Base-by-base conservation (phyloP, 2,329 filamentous ascomycete genomes). In the Sporothrix globosa region DNA sequence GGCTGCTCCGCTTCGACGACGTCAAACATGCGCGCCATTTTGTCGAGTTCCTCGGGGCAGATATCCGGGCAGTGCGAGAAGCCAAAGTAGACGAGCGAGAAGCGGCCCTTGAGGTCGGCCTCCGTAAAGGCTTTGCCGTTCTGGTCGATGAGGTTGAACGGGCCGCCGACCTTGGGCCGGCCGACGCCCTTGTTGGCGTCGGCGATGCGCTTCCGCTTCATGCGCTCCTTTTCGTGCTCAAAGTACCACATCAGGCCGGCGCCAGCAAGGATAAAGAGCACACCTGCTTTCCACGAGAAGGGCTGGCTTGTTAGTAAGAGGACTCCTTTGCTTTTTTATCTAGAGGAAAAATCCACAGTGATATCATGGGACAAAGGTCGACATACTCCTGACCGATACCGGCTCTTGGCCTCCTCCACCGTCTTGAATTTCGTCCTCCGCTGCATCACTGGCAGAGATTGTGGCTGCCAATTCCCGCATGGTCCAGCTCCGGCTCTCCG, bases 61-160 rank as follows among this genome's bases (percentile, higher is more conserved):
- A 99, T 99, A 79, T 99, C 96, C 30, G 96, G 96, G 80, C 96
- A 99, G 81, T 97, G 94, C 10, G 93, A 95, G 86, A 99, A 99
- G 77, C 96, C 96, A 79, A 99, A 99, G 83, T 99, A 99, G 50
- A 98, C 89, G 19, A 96, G 80, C 69, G 88, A 87, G 82, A 97
- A 96, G 80, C 91, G 92, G 69, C 96, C 96, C 84, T 91, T 91
- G 84, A 98, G 85, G 80, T 95, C 89, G 78, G 90, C 86, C 76
- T 91, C 91, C 2, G 91, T 92, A 75, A 97, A 94, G 50, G 85
- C 84, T 70, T 89, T 87, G 66, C 93, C 93, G 73, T 97, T 83
- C 76, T 97, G 90, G 81, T 98, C 93, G 52, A 91, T 82, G 75
- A 99, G 83, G 73, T 89, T 84, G 79, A 99, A 98, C 0, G 89